Evolutionary conservation across 2,329 filamentous ascomycete genomes (phyloP).

Genomic region (Penicillium carneum): DNA sequence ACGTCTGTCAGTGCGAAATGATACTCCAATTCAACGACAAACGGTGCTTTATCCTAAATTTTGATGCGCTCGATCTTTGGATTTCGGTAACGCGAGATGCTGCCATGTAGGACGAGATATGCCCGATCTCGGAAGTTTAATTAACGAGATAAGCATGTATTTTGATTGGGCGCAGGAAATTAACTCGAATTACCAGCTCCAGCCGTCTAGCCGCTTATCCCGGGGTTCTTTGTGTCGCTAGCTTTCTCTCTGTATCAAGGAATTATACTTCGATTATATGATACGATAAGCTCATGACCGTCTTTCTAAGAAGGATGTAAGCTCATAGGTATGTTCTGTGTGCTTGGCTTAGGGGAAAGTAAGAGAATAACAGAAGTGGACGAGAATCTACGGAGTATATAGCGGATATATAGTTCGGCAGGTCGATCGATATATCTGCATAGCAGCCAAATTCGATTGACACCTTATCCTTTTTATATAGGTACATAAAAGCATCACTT

Average conservation of each 20-base stretch:
- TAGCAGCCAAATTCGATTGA: not conserved
- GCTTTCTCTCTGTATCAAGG: not conserved
- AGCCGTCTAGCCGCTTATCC: constrained; percentile 8
- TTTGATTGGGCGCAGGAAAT: not conserved
- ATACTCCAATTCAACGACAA: constrained; percentile 37
- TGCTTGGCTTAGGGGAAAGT: too few relatives aligned
- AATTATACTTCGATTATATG: not conserved
- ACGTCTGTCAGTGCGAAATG: constrained; percentile 35
- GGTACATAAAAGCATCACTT: too few relatives aligned
- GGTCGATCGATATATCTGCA: not conserved
- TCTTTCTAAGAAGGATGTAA: not conserved
- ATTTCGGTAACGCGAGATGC: not conserved
- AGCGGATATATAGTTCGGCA: constrained; percentile 3
- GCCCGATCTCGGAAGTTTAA: constrained; percentile 4
- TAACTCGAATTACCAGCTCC: not conserved
- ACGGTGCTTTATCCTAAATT: constrained; percentile 7
- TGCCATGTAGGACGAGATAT: constrained; percentile 1
- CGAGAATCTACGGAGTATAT: not conserved
- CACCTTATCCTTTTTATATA: not conserved
- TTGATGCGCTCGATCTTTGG: not conserved
- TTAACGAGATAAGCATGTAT: not conserved
- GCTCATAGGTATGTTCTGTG: not conserved
- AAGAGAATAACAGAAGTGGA: too few relatives aligned
- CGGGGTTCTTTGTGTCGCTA: constrained; percentile 1
- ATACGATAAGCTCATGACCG: not conserved